Evolutionary conservation across 345 rosid genomes (phyloP).

Genomic region (Schrenkiella parvula): DNA sequence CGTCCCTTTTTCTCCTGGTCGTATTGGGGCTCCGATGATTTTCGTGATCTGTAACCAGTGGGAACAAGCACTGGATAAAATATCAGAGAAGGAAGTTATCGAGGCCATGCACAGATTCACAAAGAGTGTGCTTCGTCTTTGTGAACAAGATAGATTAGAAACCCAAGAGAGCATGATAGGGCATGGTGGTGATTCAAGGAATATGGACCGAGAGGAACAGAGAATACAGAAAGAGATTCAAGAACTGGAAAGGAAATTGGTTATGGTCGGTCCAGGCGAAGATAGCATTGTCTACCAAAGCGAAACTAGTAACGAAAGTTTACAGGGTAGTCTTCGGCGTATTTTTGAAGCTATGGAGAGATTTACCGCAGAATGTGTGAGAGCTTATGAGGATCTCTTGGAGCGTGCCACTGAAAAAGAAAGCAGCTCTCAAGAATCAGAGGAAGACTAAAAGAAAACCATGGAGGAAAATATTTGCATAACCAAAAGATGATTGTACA

Average conservation of each 20-base stretch:
- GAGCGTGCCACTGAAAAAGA: conserved; percentile 63
- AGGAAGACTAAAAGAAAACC: conserved; percentile 33
- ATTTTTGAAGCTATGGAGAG: conserved; percentile 87
- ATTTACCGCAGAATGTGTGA: conserved; percentile 53
- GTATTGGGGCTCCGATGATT: conserved; percentile 85
- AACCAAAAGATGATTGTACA: too few species aligned
- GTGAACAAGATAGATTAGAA: conserved; percentile 70
- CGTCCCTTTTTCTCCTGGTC: conserved; percentile 89
- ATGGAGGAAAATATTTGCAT: too few species aligned
- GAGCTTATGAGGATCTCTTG: conserved; percentile 72
- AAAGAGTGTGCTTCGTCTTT: conserved; percentile 54
- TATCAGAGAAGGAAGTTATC: conserved; percentile 83
- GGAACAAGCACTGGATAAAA: conserved; percentile 65
- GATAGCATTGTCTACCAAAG: conserved; percentile 58
- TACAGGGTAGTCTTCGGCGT: conserved; percentile 60
- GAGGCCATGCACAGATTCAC: conserved; percentile 62
- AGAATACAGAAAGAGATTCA: conserved; percentile 80
- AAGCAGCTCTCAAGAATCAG: conserved; percentile 35
- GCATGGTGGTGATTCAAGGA: conserved; percentile 63
- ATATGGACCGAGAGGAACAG: conserved; percentile 68
- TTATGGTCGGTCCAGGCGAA: conserved; percentile 26
- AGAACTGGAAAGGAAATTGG: conserved; percentile 72
- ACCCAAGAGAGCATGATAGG: conserved; percentile 47
- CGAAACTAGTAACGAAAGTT: conserved; percentile 53
- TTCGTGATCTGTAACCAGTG: conserved; percentile 96